Evolutionary conservation across 2,329 filamentous ascomycete genomes (phyloP).

Genomic region (Thermoascus crustaceus): DNA sequence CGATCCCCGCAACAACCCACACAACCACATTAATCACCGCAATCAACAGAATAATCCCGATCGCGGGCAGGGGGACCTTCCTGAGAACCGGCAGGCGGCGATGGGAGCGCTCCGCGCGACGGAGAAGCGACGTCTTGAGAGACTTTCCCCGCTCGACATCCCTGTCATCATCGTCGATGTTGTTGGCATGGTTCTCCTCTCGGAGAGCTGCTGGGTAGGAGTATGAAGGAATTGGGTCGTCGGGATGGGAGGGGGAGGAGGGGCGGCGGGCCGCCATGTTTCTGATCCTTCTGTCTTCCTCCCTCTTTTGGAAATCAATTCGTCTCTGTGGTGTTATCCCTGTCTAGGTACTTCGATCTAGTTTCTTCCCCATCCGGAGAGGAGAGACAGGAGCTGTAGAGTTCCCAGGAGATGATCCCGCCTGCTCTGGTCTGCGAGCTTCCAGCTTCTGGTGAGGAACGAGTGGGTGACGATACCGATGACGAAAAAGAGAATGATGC

Average conservation of each 20-base stretch:
- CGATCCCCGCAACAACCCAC: slow-evolving; percentile 51
- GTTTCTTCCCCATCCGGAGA: not conserved
- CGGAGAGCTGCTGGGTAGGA: no score
- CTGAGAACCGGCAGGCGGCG: slow-evolving; percentile 46
- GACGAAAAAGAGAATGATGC: not conserved
- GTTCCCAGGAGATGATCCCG: no score
- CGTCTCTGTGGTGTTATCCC: not conserved
- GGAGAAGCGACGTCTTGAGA: slow-evolving; percentile 20
- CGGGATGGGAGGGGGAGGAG: not conserved
- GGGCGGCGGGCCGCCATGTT: not conserved
- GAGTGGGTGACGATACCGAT: not conserved
- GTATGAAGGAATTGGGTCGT: slow-evolving; percentile 2
- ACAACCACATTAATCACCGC: slow-evolving; percentile 48
- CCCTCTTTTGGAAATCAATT: not conserved
- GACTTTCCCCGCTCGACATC: slow-evolving; percentile 1
- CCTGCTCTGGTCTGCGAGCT: no score
- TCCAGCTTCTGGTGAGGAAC: not conserved
- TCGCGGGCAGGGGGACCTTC: slow-evolving; percentile 48
- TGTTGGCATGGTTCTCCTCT: not conserved
- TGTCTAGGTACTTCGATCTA: not conserved
- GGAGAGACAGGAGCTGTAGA: not conserved
- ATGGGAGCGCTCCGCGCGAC: slow-evolving; percentile 41
- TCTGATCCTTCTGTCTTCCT: not conserved
- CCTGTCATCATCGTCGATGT: not conserved
- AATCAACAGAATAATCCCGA: slow-evolving; percentile 50